A percentile compares a stretch with the other conserved stretches of the same genome.
These are phyloP conservation scores for Trichomonascus vanleenenianus DNA, from an alignment of 805 yeast species.

Conservation along the genomic window DNA sequence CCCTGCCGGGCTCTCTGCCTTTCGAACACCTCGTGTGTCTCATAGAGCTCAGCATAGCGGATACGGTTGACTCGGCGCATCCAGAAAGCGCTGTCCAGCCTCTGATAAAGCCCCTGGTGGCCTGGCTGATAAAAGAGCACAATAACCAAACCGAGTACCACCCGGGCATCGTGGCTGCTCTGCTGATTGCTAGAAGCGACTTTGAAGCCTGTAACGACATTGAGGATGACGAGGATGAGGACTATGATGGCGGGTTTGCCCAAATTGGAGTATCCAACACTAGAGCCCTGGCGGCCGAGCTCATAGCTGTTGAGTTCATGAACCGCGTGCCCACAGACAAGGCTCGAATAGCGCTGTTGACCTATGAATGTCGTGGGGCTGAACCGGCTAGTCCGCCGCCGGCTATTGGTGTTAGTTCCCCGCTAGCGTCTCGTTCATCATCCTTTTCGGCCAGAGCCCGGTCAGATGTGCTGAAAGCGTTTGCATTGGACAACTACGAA, in stretches of 20 bases:
- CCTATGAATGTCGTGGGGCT: slow-evolving; percentile 9
- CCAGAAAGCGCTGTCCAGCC: slow-evolving; percentile 22
- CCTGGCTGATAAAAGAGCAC: no score
- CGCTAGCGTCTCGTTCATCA: background rate
- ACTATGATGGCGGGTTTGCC: slow-evolving; percentile 8
- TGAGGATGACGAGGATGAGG: slow-evolving; percentile 18
- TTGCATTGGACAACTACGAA: background rate
- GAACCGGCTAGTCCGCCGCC: slow-evolving; percentile 2
- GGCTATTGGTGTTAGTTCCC: slow-evolving; percentile 2
- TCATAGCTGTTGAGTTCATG: slow-evolving; percentile 23
- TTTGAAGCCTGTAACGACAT: slow-evolving; percentile 23
- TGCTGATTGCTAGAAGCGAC: slow-evolving; percentile 24
- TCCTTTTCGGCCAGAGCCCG: background rate
- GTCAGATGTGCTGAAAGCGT: background rate
- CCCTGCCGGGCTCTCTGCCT: slow-evolving; percentile 16
- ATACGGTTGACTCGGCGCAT: slow-evolving; percentile 23
- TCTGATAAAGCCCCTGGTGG: slow-evolving; percentile 10
- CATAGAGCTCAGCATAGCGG: slow-evolving; percentile 20
- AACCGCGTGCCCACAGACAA: slow-evolving; percentile 18
- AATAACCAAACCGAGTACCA: slow-evolving; percentile 15
- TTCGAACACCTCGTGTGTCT: slow-evolving; percentile 20
- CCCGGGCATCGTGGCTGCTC: slow-evolving; percentile 25
- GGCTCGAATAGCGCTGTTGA: slow-evolving; percentile 13
- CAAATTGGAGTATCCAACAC: slow-evolving; percentile 23
- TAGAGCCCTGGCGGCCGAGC: slow-evolving; percentile 25